Base-by-base conservation (phyloP, 202 grass and related monocot genomes). In the Sporobolus alterniflorus region DNA sequence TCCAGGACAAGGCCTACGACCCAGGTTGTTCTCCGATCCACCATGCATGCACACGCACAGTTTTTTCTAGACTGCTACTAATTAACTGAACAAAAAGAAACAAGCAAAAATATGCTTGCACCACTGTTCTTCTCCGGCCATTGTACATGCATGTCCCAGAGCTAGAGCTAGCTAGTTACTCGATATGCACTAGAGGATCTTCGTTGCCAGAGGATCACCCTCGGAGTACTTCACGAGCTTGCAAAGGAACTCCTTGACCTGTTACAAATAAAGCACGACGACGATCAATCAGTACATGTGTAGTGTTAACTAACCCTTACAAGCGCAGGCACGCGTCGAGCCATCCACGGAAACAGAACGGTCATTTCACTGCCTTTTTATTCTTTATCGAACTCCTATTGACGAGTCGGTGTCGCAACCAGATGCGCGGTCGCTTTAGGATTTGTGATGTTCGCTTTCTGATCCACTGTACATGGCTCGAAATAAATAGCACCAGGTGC, bases 241-340 rank as follows among this genome's bases (percentile, higher is more conserved):
- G 52, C 67, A 12, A 46, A 90, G 68, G 51, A 90, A 86, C 43
- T 90, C 88, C 62, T 74, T 86, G 4, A 90, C 88, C 88, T 90
- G 30, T 31, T 47, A 50, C 41, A 24, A 25, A 39, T 39, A 7
- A 39, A 39, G 36, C 5, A 73, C 29, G 11, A n/a, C 69, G 21
- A 6, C n/a, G 15, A 71, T 47, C 43, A 21, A 21, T 65, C 2
- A 66, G 18, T 11, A 1, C 4, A 7, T 39, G 36, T 39, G 36
- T 39, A n/a, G n/a, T n/a, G n/a, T 39, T 39, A 39, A n/a, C n/a
- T 39, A 7, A 39, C 36, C 6, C 36, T 32, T 32, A 32, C 31
- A 2, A 18, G 36, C 36, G 36, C 36, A 39, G 4, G 7, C 70
- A 73, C 6, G 36, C 1, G 47, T 51, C 29, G 16, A 49, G 68